Conservation (phyloP, 1,284 basidiomycete species). For the Microbotryum violaceum region DNA sequence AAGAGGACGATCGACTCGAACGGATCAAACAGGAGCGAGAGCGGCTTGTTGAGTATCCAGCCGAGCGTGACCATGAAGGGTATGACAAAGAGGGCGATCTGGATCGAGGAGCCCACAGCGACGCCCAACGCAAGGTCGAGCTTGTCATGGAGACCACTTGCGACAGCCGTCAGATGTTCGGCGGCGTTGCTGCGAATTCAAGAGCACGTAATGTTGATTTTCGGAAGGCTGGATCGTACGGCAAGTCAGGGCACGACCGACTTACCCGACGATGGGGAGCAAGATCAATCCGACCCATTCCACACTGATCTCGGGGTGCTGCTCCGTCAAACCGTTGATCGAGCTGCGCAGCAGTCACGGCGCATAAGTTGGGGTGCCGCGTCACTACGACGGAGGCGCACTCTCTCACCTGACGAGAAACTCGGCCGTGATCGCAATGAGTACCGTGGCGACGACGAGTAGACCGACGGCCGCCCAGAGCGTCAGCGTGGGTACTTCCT, state of each 20-base stretch:
- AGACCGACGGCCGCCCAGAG: conserved; percentile 51
- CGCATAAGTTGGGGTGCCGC: background rate
- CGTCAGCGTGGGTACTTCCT: conserved; percentile 52
- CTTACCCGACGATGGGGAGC: conserved; percentile 36
- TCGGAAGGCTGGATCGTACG: background rate
- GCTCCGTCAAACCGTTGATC: conserved; percentile 43
- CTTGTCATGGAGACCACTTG: conserved; percentile 49
- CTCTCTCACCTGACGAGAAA: conserved; percentile 20
- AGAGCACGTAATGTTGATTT: background rate
- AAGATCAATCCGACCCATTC: conserved; percentile 40
- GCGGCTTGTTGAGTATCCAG: conserved; percentile 47
- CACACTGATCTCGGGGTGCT: conserved; percentile 47
- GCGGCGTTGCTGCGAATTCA: conserved; percentile 33
- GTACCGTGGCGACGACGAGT: conserved; percentile 55
- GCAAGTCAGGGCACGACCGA: conserved; percentile 9
- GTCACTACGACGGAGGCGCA: background rate
- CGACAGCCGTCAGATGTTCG: conserved; percentile 36
- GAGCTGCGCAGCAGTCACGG: conserved; percentile 33
- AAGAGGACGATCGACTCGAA: conserved; percentile 54
- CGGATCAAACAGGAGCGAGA: conserved; percentile 51
- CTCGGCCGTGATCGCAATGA: conserved; percentile 55
- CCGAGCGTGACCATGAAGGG: conserved; percentile 55
- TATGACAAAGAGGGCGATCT: conserved; percentile 68
- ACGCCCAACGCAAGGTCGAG: conserved; percentile 61
- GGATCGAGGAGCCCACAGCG: conserved; percentile 84